Conservation (phyloP, 1,139 yeast species). For the Sporopachydermia cereana region DNA sequence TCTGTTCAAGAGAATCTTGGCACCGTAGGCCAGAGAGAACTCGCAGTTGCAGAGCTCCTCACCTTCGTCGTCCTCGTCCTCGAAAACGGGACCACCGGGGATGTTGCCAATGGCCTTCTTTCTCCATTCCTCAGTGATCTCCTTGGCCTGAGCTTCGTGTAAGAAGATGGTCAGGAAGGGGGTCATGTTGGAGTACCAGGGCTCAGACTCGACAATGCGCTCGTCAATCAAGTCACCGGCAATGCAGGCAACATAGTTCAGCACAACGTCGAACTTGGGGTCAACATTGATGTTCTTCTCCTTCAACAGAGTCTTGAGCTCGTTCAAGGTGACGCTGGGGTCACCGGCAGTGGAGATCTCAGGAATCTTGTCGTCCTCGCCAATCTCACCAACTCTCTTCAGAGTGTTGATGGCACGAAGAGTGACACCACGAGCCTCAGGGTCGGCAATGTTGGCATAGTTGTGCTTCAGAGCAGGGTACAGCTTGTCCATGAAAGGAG, state of each 20-base stretch:
- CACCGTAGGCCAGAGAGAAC: conserved; percentile 99
- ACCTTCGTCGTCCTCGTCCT: conserved; percentile 99
- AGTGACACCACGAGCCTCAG: conserved; percentile 99
- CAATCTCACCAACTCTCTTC: conserved; percentile 97
- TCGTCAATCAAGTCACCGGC: conserved; percentile 99
- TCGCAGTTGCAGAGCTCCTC: conserved; percentile 99
- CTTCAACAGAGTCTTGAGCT: conserved; percentile 62
- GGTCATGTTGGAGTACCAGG: conserved; percentile 81
- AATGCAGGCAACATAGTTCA: conserved; percentile 82
- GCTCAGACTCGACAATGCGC: conserved; percentile 85
- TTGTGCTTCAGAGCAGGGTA: conserved; percentile 93
- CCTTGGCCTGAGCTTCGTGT: conserved; percentile 88
- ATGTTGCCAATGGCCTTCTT: conserved; percentile 95
- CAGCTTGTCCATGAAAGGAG: conserved; percentile 93
- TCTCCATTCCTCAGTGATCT: conserved; percentile 88
- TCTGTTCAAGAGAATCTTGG: conserved; percentile 98
- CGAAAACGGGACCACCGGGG: conserved; percentile 90
- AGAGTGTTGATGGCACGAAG: conserved; percentile 93
- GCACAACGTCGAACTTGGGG: conserved; percentile 55
- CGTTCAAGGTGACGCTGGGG: conserved; percentile 71
- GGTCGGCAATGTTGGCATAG: conserved; percentile 96
- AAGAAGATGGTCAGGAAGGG: conserved; percentile 94
- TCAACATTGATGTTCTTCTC: conserved; percentile 46
- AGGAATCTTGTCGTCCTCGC: conserved; percentile 80
- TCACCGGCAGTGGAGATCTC: conserved; percentile 99